phyloP scores from a whole-genome alignment of 73 alveolate genomes.

The Paramecium biaurelia region DNA sequence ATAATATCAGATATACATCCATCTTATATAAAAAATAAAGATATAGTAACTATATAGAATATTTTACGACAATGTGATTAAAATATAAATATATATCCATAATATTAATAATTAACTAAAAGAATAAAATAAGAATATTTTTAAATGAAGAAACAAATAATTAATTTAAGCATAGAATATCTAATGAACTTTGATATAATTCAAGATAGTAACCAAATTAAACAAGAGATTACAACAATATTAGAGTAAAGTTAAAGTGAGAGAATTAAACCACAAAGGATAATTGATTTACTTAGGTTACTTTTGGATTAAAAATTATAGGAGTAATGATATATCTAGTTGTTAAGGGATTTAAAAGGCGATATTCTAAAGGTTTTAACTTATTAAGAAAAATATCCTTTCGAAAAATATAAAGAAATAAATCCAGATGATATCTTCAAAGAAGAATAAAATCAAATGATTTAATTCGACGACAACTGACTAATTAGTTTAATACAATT shows the following conservation, averaged over 20 bases:
- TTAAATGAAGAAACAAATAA: not conserved
- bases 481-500: too few species aligned
- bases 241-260: not conserved
- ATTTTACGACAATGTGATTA: not conserved
- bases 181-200: too few species aligned
- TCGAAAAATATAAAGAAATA: not conserved
- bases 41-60: not conserved
- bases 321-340: not conserved
- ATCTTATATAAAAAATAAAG: not conserved
- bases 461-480: too few species aligned
- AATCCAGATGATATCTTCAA: not conserved
- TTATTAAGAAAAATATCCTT: not conserved
- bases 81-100: not conserved
- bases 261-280: not conserved
- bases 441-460: too few species aligned
- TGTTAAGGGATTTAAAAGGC: not conserved
- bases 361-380: not conserved
- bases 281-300: not conserved
- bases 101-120: not conserved
- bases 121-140: not conserved
- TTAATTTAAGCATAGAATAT: not conserved
- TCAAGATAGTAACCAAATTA: too few species aligned
- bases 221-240: not conserved
- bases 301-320: not conserved
- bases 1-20: not conserved